Conservation (phyloP, 148 eudicot species). For the Bassia scoparia region DNA sequence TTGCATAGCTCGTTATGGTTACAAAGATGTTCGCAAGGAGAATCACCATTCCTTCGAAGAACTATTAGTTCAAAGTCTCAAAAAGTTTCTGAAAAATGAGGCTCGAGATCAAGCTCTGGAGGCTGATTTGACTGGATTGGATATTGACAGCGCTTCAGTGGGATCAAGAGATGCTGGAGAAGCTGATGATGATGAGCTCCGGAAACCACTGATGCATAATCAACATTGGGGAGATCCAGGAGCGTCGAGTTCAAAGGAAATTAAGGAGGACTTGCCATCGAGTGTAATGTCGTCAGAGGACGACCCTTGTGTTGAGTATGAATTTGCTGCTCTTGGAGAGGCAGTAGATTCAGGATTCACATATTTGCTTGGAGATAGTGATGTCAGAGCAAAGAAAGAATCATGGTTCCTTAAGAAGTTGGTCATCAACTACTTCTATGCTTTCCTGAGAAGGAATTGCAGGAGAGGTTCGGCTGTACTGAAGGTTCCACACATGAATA, state of each 20-base stretch:
- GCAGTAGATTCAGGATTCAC: constrained; percentile 86
- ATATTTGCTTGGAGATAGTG: constrained; percentile 75
- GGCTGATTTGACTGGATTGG: constrained; percentile 35
- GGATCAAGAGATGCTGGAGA: constrained; percentile 35
- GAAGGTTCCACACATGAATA: constrained; percentile 82
- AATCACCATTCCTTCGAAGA: constrained; percentile 79
- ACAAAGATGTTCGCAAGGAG: constrained; percentile 87
- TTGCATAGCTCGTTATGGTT: constrained; percentile 88
- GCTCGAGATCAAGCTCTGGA: constrained; percentile 69
- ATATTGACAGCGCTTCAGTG: constrained; percentile 44
- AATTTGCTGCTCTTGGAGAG: constrained; percentile 67
- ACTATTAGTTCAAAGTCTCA: constrained; percentile 65
- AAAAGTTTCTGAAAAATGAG: constrained; percentile 63
- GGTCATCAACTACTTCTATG: constrained; percentile 76
- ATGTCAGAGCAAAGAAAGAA: constrained; percentile 76
- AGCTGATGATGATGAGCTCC: constrained; percentile 40
- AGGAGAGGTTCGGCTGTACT: constrained; percentile 80
- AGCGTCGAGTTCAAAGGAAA: constrained; percentile 19
- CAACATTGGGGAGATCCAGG: constrained; percentile 27
- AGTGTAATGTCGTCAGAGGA: constrained; percentile 46
- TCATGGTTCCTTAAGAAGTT: constrained; percentile 78
- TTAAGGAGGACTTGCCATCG: constrained; percentile 32
- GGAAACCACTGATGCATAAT: constrained; percentile 53
- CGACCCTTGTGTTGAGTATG: constrained; percentile 74
- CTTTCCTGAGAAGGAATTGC: constrained; percentile 81